Percentiles rank a stretch among this genome's conserved stretches.
Conservation (phyloP, 2,329 filamentous ascomycete genomes). For the Diaporthe sp. region DNA sequence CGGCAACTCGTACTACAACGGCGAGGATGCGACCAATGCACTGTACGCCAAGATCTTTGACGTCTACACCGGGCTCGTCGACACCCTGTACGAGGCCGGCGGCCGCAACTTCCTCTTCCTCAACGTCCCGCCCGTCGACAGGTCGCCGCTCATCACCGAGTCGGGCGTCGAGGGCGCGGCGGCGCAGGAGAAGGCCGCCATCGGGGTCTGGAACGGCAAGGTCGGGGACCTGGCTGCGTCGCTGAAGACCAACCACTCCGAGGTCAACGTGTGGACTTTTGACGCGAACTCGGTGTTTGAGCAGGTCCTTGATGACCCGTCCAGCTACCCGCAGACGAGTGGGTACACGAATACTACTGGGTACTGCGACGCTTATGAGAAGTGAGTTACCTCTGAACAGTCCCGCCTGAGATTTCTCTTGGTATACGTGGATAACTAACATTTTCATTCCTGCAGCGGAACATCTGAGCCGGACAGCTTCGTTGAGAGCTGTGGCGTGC, state of each 20-base stretch:
- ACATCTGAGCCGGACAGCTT: slow-evolving; percentile 58
- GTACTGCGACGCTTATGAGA: slow-evolving; percentile 68
- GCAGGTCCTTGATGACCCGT: slow-evolving; percentile 65
- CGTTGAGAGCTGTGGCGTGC: slow-evolving; percentile 61
- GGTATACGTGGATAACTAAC: slow-evolving; percentile 5
- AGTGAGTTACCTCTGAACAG: slow-evolving; percentile 53
- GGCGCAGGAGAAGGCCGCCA: slow-evolving; percentile 55
- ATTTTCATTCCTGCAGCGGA: slow-evolving; percentile 52
- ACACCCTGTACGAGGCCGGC: slow-evolving; percentile 63
- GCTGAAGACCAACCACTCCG: slow-evolving; percentile 46
- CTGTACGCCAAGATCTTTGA: slow-evolving; percentile 56
- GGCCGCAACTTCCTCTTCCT: slow-evolving; percentile 70
- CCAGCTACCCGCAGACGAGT: slow-evolving; percentile 57
- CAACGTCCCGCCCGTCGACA: slow-evolving; percentile 70
- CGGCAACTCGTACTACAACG: slow-evolving; percentile 60
- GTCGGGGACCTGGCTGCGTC: slow-evolving; percentile 56
- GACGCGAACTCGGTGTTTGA: slow-evolving; percentile 66
- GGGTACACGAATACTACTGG: slow-evolving; percentile 67
- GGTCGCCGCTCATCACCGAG: slow-evolving; percentile 61
- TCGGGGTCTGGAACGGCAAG: slow-evolving; percentile 65
- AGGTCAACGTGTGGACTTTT: slow-evolving; percentile 65
- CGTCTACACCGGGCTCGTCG: slow-evolving; percentile 56
- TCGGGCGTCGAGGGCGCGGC: slow-evolving; percentile 53
- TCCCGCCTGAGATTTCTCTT: too few species aligned
- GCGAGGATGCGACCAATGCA: slow-evolving; percentile 46